phyloP scores from a whole-genome alignment of 345 rosid species.

The Eucalyptus regnans region DNA sequence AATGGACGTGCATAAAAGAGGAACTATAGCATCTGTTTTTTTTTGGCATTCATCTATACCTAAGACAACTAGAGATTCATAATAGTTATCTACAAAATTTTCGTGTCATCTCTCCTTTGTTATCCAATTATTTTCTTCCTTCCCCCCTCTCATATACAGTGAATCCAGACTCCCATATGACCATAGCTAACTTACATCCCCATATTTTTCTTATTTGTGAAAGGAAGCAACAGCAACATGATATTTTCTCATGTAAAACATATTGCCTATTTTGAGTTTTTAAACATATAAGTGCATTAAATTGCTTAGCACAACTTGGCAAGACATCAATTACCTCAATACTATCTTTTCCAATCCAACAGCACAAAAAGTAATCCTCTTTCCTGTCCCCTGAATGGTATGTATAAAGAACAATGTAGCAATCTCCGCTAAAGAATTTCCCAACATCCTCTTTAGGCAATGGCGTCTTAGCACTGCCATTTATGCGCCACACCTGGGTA shows the following conservation, averaged over 20 bases:
- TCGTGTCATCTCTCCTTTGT: neutral
- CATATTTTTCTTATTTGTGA: neutral
- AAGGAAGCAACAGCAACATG: neutral
- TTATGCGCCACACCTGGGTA: slow-evolving; percentile 79
- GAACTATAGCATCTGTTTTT: neutral
- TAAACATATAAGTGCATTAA: neutral
- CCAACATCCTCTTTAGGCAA: slow-evolving; percentile 78
- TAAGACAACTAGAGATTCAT: neutral
- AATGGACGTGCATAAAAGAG: neutral
- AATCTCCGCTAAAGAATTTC: slow-evolving; percentile 90
- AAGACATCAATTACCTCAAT: slow-evolving; percentile 53
- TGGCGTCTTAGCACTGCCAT: slow-evolving; percentile 69
- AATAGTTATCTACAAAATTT: neutral
- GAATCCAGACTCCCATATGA: neutral
- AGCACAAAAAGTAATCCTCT: slow-evolving; percentile 89
- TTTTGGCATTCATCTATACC: neutral
- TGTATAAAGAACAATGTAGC: slow-evolving; percentile 83
- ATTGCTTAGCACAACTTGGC: neutral
- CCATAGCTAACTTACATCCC: neutral
- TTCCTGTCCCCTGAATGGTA: slow-evolving; percentile 94
- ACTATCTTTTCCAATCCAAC: slow-evolving; percentile 91
- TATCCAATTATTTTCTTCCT: neutral
- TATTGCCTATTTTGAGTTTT: neutral
- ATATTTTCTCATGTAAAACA: neutral
- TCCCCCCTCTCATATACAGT: neutral